phyloP scores from a whole-genome alignment of 2,329 filamentous ascomycete genomes.

The Scorias spongiosa region DNA sequence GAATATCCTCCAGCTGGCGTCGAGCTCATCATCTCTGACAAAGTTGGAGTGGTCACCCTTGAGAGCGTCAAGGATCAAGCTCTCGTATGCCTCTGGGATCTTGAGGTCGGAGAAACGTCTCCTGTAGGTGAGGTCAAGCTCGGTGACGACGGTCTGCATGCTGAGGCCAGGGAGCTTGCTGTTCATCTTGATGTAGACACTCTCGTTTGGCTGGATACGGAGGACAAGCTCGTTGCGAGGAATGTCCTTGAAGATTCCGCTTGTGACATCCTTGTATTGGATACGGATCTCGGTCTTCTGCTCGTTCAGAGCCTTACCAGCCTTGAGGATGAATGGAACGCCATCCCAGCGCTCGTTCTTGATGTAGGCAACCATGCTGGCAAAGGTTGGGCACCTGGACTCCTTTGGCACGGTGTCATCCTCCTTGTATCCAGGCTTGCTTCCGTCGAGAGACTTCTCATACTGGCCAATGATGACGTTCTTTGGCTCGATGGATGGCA shows the following conservation, averaged over 20 bases:
- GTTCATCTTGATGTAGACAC: slow-evolving; percentile 99
- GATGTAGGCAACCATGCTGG: slow-evolving; percentile 91
- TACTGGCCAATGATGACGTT: slow-evolving; percentile 99
- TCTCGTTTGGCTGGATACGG: slow-evolving; percentile 98
- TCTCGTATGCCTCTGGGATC: slow-evolving; percentile 98
- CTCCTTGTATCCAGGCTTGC: slow-evolving; percentile 95
- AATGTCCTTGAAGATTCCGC: slow-evolving; percentile 99
- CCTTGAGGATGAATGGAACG: slow-evolving; percentile 98
- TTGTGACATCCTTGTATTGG: slow-evolving; percentile 98
- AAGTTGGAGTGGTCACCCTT: slow-evolving; percentile 99
- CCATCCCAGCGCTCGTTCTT: slow-evolving; percentile 99
- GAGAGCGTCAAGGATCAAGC: slow-evolving; percentile 86
- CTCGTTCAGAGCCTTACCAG: slow-evolving; percentile 93
- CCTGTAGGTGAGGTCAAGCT: slow-evolving; percentile 95
- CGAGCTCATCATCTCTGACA: slow-evolving; percentile 88
- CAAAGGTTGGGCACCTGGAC: slow-evolving; percentile 95
- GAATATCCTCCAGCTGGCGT: slow-evolving; percentile 97
- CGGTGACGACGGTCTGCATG: slow-evolving; percentile 98
- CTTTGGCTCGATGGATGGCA: slow-evolving; percentile 92
- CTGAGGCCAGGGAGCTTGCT: slow-evolving; percentile 94
- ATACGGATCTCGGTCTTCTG: slow-evolving; percentile 99
- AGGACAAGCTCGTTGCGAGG: slow-evolving; percentile 98
- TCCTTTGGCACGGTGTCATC: slow-evolving; percentile 97
- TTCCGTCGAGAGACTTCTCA: slow-evolving; percentile 86
- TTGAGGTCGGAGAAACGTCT: slow-evolving; percentile 97